Base-by-base conservation (phyloP, 2,329 filamentous ascomycete genomes). In the Fusarium protoensiforme region DNA sequence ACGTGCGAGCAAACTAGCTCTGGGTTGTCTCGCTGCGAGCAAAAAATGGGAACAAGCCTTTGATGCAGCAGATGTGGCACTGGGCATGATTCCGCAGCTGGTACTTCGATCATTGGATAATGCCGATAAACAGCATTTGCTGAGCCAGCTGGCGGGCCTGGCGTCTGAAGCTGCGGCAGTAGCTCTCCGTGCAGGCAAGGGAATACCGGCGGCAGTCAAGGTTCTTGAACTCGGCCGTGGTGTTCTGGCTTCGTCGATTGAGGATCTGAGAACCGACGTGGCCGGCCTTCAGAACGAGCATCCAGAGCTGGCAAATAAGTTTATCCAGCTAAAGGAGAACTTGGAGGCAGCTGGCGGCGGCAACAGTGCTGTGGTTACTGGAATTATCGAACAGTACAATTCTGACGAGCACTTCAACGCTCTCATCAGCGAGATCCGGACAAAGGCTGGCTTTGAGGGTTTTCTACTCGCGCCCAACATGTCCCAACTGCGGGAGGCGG, bases 381-480 rank as follows among this genome's bases (percentile, higher is more conserved):
- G 20, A 29, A 7, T 18, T 6, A 16, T 11, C 13, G 31, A 39
- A 18, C 65, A 51, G 11, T 57, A 63, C 33, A 18, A 67, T 7
- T n/a, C 35, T 14, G 41, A 33, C 5, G 5, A 59, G 1, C 11
- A 51, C 5, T 36, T 58, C 18, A 39, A 63, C 22, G 54, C 7
- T 13, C 11, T 63, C 9, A 35, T 67, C 20, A n/a, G 3, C 9
- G 43, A 53, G 38, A 67, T 67, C 24, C 65, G 54, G 6, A 22
- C 18, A 20, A 22, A 51, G 11, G 29, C 31, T 0, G 75, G 73
- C 2, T 81, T 81, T 53, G 64, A 76, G 5, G 20, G 63, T 2
- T 82, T 83, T 43, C 68, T 81, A 2, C 53, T 63, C 0, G 39
- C 75, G 4, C 73, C 76, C 7, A 63, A 56, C 4, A 65, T 69